Evolutionary conservation across 768 basidiomycete genomes (phyloP), one percentile per base, ranked within the genome.

Genomic region (Serendipita indica): DNA sequence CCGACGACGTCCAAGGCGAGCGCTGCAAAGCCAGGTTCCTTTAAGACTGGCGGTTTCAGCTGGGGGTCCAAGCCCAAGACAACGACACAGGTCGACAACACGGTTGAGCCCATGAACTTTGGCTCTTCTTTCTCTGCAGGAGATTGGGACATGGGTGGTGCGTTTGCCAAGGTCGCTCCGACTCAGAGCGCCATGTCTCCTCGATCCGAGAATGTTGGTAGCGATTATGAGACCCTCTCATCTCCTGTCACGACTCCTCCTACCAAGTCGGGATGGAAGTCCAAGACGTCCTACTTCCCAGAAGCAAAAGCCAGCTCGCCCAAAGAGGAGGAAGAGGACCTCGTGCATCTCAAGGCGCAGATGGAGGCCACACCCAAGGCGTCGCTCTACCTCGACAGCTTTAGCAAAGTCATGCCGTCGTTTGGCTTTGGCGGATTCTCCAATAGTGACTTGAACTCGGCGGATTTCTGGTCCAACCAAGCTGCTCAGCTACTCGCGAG

Each of bases 311-410:
- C 49, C 10, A 54, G 49, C 22, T 54, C 49, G 20, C 49, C 49
- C 10, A 25, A 54, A 28, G 12, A 54, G 7, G 49, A 54, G 32
- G 49, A 54, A 28, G 49, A 54, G 1, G 49, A 54, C 30, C 30
- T 54, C 3, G 49, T 28, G 20, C 49, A 54, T 25, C 49, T 54
- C 16, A 54, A 27, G 30, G 49, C 49, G 12, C 49, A 54, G n/a
- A 54, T 54, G 49, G 49, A 54, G 22, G 49, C 49, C 22, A 54
- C 49, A 16, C 49, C 49, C 16, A 54, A 54, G 49, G 49, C 49
- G 49, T 33, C 49, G 10, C 10, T 54, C 20, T 10, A 10, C 35
- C n/a, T 37, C 35, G 35, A 37, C n/a, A 16, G 16, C 49, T 54
- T 33, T 27, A 25, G 41, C 41, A 25, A 43, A 6, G 18, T 25